Conservation (phyloP, 2,329 filamentous ascomycete species). For the Ophiostoma tasmaniense region DNA sequence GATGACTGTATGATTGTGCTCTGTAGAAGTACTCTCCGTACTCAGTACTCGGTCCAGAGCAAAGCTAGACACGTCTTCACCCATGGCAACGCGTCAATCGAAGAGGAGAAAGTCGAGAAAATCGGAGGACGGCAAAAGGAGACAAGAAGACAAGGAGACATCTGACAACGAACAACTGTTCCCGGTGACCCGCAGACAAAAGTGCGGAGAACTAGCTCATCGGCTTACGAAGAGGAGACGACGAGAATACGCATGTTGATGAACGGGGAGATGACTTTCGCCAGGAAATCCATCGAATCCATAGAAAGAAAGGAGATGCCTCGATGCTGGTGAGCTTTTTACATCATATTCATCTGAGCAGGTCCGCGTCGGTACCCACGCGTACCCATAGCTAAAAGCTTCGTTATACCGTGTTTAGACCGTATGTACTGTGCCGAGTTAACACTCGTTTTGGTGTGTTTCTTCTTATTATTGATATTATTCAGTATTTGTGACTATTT, state of each 20-base stretch:
- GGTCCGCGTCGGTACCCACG: neutral
- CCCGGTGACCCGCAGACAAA: neutral
- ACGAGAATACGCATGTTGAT: neutral
- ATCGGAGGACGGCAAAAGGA: neutral
- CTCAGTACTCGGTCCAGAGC: neutral
- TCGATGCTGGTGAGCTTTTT: neutral
- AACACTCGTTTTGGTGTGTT: neutral
- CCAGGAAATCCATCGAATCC: neutral
- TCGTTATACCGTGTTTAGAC: neutral
- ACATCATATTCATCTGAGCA: neutral
- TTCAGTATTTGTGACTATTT: neutral
- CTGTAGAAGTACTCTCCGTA: neutral
- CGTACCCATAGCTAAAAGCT: neutral
- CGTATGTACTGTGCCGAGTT: neutral
- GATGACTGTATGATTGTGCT: no score
- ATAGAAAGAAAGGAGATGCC: neutral
- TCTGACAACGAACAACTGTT: neutral
- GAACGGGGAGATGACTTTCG: neutral
- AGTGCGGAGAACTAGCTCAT: slow-evolving; percentile 4
- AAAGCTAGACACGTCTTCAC: neutral
- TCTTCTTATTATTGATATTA: no score
- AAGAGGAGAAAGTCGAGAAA: neutral
- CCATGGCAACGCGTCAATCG: slow-evolving; percentile 4
- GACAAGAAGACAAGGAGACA: neutral
- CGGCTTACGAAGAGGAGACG: slow-evolving; percentile 1